phyloP scores from a whole-genome alignment of 768 basidiomycete species.

The Leccinum obscurum region DNA sequence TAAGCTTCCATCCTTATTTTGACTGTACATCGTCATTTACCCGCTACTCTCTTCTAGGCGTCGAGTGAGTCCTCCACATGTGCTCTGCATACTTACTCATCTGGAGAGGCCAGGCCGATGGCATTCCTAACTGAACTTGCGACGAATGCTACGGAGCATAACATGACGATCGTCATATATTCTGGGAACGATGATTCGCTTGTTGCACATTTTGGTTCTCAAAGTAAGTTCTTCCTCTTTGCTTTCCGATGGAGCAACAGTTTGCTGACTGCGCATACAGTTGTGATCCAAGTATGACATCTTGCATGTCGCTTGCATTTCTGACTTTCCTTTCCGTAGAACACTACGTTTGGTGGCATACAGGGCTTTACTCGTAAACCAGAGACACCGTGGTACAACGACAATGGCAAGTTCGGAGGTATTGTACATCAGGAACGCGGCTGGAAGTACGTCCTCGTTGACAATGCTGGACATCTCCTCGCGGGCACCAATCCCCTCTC shows the following conservation, averaged over 20 bases:
- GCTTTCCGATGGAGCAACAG: too few species aligned
- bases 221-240: slow-evolving; percentile 42
- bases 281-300: too few species aligned
- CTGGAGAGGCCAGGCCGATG: slow-evolving; percentile 48
- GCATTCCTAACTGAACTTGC: slow-evolving; percentile 28
- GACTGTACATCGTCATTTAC: too few species aligned
- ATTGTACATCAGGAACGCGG: slow-evolving; percentile 74
- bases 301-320: not conserved
- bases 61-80: slow-evolving; percentile 31
- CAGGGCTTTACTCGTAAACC: slow-evolving; percentile 72
- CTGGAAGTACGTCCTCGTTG: slow-evolving; percentile 46
- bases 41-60: slow-evolving; percentile 21
- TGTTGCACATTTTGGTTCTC: slow-evolving; percentile 53
- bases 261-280: too few species aligned
- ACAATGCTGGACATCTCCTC: slow-evolving; percentile 40
- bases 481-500: slow-evolving; percentile 34
- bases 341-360: slow-evolving; percentile 79
- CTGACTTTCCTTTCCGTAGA: slow-evolving; percentile 38
- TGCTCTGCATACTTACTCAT: not conserved
- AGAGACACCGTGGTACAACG: slow-evolving; percentile 64
- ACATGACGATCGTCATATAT: slow-evolving; percentile 52
- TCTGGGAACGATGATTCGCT: slow-evolving; percentile 50
- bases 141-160: slow-evolving; percentile 52
- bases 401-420: slow-evolving; percentile 55
- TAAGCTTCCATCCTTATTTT: too few species aligned